A percentile compares a stretch with the other conserved stretches of the same genome.
These are phyloP conservation scores for Forsythia suspensa DNA, from an alignment of 257 asterid genomes.

Conservation along the genomic window DNA sequence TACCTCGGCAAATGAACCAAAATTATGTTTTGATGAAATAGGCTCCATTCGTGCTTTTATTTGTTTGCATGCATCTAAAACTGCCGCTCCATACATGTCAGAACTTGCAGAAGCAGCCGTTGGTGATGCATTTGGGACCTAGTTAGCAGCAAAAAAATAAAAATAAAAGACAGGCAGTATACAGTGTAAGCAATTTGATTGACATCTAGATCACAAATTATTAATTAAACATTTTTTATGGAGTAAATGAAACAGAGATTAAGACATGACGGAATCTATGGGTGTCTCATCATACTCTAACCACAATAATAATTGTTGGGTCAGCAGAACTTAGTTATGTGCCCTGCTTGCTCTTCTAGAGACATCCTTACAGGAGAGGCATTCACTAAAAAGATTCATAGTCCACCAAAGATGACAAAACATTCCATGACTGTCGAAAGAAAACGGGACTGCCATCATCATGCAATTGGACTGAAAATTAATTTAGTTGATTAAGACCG, in stretches of 20 bases:
- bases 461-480: neutral
- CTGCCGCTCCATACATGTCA: slow-evolving; percentile 96
- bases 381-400: neutral
- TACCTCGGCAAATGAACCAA: slow-evolving; percentile 83
- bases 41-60: slow-evolving; percentile 90
- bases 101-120: slow-evolving; percentile 99
- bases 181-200: neutral
- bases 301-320: neutral
- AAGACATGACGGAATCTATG: neutral
- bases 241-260: neutral
- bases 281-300: neutral
- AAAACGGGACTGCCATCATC: neutral
- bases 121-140: slow-evolving; percentile 98
- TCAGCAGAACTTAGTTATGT: neutral
- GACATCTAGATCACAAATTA: slow-evolving; percentile 5
- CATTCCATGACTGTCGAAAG: neutral
- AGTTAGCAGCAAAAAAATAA: slow-evolving; percentile 10
- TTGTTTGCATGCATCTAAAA: slow-evolving; percentile 93
- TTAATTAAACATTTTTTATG: neutral
- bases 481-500: neutral
- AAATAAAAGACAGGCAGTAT: slow-evolving; percentile 10
- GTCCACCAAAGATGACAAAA: neutral
- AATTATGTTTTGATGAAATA: slow-evolving; percentile 46
- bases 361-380: neutral
- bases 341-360: neutral